These are phyloP conservation scores for Coleophoma eucalyptorum DNA, from an alignment of 2,329 filamentous ascomycete species.

Conservation along the genomic window DNA sequence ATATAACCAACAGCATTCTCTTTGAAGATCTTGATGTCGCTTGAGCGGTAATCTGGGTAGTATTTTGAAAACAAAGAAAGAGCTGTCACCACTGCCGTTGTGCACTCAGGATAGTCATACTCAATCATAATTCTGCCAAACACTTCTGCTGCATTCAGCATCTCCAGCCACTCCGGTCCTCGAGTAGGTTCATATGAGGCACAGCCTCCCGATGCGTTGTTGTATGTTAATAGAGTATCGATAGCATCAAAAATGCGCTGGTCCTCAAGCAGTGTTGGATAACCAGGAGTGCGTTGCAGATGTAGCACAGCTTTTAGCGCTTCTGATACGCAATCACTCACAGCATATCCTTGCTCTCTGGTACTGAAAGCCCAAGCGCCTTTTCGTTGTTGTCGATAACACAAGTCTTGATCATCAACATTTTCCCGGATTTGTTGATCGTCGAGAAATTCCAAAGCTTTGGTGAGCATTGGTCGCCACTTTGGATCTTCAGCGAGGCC, in stretches of 20 bases:
- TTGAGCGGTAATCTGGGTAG: constrained; percentile 74
- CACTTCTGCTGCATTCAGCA: constrained; percentile 91
- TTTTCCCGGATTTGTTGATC: constrained; percentile 88
- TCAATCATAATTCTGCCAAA: constrained; percentile 98
- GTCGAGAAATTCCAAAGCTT: constrained; percentile 82
- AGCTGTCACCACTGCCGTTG: constrained; percentile 87
- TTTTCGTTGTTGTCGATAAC: constrained; percentile 87
- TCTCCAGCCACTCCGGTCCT: constrained; percentile 73
- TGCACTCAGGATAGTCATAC: constrained; percentile 98
- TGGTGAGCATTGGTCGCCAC: constrained; percentile 79
- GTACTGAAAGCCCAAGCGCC: constrained; percentile 97
- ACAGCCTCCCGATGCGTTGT: constrained; percentile 81
- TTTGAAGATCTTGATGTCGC: constrained; percentile 74
- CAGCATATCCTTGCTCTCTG: constrained; percentile 86
- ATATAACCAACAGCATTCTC: constrained; percentile 77
- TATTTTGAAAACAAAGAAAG: constrained; percentile 76
- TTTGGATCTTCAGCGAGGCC: constrained; percentile 73
- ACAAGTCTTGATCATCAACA: constrained; percentile 69
- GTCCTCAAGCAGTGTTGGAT: constrained; percentile 70
- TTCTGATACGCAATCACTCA: constrained; percentile 92
- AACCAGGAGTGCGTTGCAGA: constrained; percentile 75
- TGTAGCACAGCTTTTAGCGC: constrained; percentile 82
- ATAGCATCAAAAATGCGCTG: constrained; percentile 81
- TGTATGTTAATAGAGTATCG: constrained; percentile 87
- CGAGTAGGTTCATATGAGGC: constrained; percentile 86